A percentile compares a stretch with the other conserved stretches of the same genome.
Conservation (phyloP, 2,329 filamentous ascomycete genomes). For the Verticillium longisporum region DNA sequence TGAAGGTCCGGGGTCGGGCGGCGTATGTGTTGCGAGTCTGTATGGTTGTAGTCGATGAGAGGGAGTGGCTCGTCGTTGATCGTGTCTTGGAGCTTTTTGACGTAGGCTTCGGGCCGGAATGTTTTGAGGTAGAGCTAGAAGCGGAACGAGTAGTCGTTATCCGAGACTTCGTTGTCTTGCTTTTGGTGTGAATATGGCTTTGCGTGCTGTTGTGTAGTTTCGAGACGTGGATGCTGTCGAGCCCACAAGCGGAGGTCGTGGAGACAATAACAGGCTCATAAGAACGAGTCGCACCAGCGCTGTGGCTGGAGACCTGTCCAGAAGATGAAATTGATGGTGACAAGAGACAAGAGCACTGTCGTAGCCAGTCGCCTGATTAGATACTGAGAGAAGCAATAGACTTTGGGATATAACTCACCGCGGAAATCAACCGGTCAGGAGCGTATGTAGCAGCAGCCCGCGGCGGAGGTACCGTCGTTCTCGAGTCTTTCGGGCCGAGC, state of each 20-base stretch:
- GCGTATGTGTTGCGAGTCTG: not conserved
- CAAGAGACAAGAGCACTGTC: constrained; percentile 7
- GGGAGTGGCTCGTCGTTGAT: not conserved
- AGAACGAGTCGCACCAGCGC: not conserved
- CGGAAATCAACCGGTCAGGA: constrained; percentile 1
- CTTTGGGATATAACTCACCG: not conserved
- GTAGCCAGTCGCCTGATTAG: not conserved
- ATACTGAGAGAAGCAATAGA: not conserved
- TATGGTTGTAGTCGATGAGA: not conserved
- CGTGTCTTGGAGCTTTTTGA: not conserved
- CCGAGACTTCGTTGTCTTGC: not conserved
- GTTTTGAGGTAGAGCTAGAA: too few relatives aligned
- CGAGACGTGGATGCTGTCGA: not conserved
- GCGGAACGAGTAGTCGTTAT: too few relatives aligned
- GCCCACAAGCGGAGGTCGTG: not conserved
- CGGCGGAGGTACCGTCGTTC: not conserved
- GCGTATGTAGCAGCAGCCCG: constrained; percentile 3
- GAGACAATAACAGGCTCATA: not conserved
- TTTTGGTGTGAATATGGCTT: not conserved
- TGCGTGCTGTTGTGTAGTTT: not conserved
- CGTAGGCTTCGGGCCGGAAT: not conserved
- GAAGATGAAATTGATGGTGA: not conserved
- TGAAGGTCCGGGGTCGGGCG: constrained; percentile 2
- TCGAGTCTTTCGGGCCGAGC: not conserved
- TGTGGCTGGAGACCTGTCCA: not conserved